Base-by-base conservation (phyloP, 768 basidiomycete genomes). In the Botryobasidium botryosum region DNA sequence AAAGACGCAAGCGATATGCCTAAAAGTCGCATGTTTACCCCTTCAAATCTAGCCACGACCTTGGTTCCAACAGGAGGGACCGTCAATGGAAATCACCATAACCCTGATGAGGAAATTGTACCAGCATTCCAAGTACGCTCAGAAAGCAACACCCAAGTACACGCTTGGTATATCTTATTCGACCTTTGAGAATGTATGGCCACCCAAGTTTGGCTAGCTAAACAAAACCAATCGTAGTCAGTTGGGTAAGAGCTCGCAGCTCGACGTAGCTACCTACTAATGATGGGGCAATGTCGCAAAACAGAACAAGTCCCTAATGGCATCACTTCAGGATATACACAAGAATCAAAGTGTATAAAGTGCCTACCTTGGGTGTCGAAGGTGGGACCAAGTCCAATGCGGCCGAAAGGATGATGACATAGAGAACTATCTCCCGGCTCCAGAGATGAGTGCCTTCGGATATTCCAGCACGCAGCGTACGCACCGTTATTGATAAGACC, bases 401-500 rank as follows among this genome's bases (percentile, higher is more conserved):
- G 5, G 92, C 92, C 1, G 87, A 92, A 17, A 99, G 73, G 50
- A 97, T 94, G 49, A 97, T 82, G 29, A 99, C 92, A 62, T 97
- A 94, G 46, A 92, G 68, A 4, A 94, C 88, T 88, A 50, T n/a
- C 2, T 49, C 18, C 24, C n/a, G 41, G 8, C 20, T 42, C 15
- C 17, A 29, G 35, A 32, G 18, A 23, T 10, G 7, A 17, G 17
- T 23, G 10, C 23, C 25, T 37, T 5, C 17, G n/a, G 20, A 8
- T 31, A 4, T 21, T 39, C 18, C 13, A 15, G 12, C 36, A 17
- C 15, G 41, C 32, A 13, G 18, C n/a, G 23, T 6, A 43, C 61
- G 24, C 44, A 82, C 87, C 86, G 55, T 94, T 92, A 57, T 94
- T 94, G 46, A 91, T 79, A 20, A 91, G 69, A 4, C 90, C 90